These are phyloP conservation scores for Zygosaccharomyces sapae DNA, from an alignment of 1,139 yeast species.

Conservation along the genomic window DNA sequence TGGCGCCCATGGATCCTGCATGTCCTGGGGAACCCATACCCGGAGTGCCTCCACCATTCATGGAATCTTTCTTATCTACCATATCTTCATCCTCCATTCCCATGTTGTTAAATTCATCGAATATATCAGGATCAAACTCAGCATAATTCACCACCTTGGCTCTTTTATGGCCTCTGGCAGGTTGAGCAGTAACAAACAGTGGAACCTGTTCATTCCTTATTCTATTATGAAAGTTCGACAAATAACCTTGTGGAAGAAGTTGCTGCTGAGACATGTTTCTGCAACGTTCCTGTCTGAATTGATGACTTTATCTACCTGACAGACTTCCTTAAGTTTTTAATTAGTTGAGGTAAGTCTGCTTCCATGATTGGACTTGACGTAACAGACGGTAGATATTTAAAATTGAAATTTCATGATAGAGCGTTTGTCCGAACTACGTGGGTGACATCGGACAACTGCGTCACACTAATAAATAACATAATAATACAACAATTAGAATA, in stretches of 20 bases:
- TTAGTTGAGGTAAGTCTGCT: too few species aligned
- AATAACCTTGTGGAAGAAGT: slow-evolving; percentile 66
- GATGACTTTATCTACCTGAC: too few species aligned
- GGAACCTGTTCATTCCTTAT: slow-evolving; percentile 64
- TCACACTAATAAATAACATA: too few species aligned
- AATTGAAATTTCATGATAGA: too few species aligned
- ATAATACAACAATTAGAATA: too few species aligned
- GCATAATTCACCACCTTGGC: slow-evolving; percentile 78
- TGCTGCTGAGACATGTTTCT: slow-evolving; percentile 18
- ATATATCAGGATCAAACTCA: slow-evolving; percentile 75
- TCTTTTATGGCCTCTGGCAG: slow-evolving; percentile 74
- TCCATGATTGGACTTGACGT: too few species aligned
- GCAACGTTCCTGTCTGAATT: slow-evolving; percentile 8
- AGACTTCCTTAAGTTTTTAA: too few species aligned
- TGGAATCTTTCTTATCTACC: slow-evolving; percentile 5
- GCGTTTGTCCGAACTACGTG: too few species aligned
- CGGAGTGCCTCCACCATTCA: slow-evolving; percentile 14
- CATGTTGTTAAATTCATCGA: slow-evolving; percentile 48
- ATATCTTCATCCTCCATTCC: slow-evolving; percentile 10
- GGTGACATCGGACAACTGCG: too few species aligned
- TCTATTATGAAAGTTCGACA: slow-evolving; percentile 66
- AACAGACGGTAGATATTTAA: too few species aligned
- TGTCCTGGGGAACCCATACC: slow-evolving; percentile 8
- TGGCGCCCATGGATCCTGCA: slow-evolving; percentile 9
- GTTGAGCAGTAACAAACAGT: slow-evolving; percentile 66